These are phyloP conservation scores for Hansenula lynferdii DNA, from an alignment of 1,139 yeast species.

Conservation along the genomic window DNA sequence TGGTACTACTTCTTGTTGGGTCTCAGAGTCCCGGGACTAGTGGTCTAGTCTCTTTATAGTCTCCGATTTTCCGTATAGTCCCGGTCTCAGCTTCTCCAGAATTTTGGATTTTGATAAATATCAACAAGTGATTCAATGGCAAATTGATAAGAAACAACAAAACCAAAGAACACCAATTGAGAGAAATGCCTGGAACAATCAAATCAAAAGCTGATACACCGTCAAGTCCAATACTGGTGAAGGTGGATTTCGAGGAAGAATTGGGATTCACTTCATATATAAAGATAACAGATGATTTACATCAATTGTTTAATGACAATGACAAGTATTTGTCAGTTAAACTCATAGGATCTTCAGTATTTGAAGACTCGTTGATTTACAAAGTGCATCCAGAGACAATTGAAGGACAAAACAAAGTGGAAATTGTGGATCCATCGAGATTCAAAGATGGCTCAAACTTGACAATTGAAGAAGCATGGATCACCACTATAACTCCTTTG, in stretches of 20 bases:
- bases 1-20: too few species aligned
- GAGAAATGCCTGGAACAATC: background rate
- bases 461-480: conserved; percentile 15
- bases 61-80: too few species aligned
- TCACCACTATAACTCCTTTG: conserved; percentile 10
- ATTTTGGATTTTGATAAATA: too few species aligned
- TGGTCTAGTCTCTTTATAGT: too few species aligned
- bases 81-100: too few species aligned
- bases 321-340: conserved; percentile 14
- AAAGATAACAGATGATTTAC: background rate
- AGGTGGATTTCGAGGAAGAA: conserved; percentile 1
- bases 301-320: too few species aligned
- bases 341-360: conserved; percentile 12
- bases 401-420: conserved; percentile 6
- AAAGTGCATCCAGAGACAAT: conserved; percentile 4
- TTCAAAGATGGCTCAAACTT: conserved; percentile 11
- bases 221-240: background rate
- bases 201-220: background rate
- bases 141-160: too few species aligned
- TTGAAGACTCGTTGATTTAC: conserved; percentile 12
- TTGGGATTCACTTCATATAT: background rate
- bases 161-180: too few species aligned
- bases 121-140: too few species aligned
- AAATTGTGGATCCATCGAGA: conserved; percentile 11
- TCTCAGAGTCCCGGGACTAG: too few species aligned